Evolutionary conservation across 2,329 filamentous ascomycete genomes (phyloP), one percentile per base, ranked within the genome.

Genomic region (Phoma sp.): DNA sequence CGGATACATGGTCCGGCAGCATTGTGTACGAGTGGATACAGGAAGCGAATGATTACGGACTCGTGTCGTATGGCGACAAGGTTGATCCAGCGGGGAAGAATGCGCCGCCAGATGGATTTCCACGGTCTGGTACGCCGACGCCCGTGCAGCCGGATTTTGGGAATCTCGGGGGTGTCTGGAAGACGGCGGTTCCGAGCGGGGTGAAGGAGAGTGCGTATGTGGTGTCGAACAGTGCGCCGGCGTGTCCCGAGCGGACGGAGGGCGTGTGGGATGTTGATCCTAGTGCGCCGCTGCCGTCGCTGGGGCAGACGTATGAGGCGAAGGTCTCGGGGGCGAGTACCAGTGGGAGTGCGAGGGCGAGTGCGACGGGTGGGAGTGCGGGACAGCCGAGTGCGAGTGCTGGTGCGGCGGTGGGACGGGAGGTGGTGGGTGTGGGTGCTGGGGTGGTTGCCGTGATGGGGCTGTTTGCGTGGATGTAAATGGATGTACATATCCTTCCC

Each of bases 11-110:
- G 82, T 92, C 89, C 45, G 92, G 92, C 48, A 83, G 90, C 47
- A 92, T 96, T 59, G 82, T 96, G 61, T 96, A 96, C 76, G 91
- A 96, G 72, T 96, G 92, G 92, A 91, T 96, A 59, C 79, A 93
- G 71, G 92, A 96, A 75, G 80, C 83, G 43, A 96, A 96, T 74
- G 76, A 91, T 67, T 96, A 96, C 74, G 92, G 92, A 32, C 80
- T 96, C 29, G 83, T 96, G 64, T 87, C 83, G 17, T 96, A 96
- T 71, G 90, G 89, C 1, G 77, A 83, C 3, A 75, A 79, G n/a
- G 81, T 81, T 10, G 80, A 80, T 29, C 76, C 81, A 18, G 74
- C 81, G 1, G 64, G 66, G 17, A 65, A 74, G 2, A 60, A 57
- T 38, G 68, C 81, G 1, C 84, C 82, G n/a, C 79, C 83, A 12